phyloP scores from a whole-genome alignment of 139 green algal genomes.

The Mychonastes homosphaera region DNA sequence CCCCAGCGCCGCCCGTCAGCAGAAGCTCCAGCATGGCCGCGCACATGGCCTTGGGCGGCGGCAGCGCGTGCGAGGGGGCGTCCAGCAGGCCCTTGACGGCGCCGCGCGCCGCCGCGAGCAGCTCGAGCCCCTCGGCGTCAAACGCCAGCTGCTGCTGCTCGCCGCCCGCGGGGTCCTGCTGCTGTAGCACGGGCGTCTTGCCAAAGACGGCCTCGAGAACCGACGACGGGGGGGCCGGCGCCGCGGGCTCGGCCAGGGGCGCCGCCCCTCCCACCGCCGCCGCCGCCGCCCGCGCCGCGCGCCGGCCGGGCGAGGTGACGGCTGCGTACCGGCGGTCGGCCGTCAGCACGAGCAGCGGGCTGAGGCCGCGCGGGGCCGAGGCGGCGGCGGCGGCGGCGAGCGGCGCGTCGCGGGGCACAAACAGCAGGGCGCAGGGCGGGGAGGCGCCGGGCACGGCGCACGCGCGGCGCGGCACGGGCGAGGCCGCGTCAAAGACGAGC shows the following conservation, averaged over 20 bases:
- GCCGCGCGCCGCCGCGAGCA: not conserved
- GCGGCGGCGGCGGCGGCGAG: not conserved
- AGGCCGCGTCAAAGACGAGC: conserved; percentile 28
- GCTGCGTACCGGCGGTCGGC: conserved; percentile 28
- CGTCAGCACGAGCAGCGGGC: conserved; percentile 39
- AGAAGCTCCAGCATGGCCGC: conserved; percentile 41
- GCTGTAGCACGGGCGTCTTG: too few relatives aligned
- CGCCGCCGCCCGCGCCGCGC: not conserved
- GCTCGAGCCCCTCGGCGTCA: conserved; percentile 6
- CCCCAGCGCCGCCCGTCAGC: too few relatives aligned
- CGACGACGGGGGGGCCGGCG: conserved; percentile 8
- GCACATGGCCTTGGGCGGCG: conserved; percentile 32
- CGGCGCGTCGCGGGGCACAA: not conserved
- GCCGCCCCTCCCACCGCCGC: not conserved
- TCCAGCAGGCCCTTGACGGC: conserved; percentile 44
- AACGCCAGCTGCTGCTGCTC: not conserved
- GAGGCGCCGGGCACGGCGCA: conserved; percentile 10
- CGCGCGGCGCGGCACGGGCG: conserved; percentile 9
- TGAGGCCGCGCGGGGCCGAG: conserved; percentile 2
- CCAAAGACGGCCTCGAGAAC: conserved; percentile 33
- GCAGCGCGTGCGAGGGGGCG: conserved; percentile 55
- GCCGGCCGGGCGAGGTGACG: too few relatives aligned
- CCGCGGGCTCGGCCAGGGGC: not conserved
- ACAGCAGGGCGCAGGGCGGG: conserved; percentile 14
- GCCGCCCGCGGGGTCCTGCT: too few relatives aligned